These are phyloP conservation scores for Trametes sp. DNA, from an alignment of 1,284 basidiomycete species.

Conservation along the genomic window DNA sequence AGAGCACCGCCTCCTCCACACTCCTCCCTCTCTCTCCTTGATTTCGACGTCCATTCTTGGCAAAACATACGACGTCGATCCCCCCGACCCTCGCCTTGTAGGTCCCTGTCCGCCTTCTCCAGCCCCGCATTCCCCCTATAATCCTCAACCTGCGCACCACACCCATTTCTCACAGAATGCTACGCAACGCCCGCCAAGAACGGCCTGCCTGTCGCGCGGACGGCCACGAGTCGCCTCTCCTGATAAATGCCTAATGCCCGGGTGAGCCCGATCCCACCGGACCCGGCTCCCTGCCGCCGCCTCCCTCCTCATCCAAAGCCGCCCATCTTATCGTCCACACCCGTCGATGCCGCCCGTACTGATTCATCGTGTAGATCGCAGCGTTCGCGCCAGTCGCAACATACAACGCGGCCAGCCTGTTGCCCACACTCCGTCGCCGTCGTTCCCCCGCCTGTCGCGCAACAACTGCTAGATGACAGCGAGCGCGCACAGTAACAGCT, in stretches of 20 bases:
- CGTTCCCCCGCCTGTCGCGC: too few species aligned
- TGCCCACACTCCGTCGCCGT: too few species aligned
- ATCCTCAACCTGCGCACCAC: background rate
- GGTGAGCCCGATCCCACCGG: background rate
- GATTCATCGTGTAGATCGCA: too few species aligned
- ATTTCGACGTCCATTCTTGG: background rate
- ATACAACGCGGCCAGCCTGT: too few species aligned
- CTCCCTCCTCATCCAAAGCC: background rate
- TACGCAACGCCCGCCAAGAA: background rate
- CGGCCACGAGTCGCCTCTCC: background rate
- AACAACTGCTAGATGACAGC: too few species aligned
- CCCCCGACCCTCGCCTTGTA: constrained; percentile 6
- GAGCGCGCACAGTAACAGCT: too few species aligned
- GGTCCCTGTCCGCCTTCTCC: background rate
- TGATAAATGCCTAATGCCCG: background rate
- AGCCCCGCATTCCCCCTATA: background rate
- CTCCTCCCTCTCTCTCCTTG: background rate
- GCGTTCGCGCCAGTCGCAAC: too few species aligned
- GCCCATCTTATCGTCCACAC: background rate
- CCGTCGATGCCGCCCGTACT: too few species aligned
- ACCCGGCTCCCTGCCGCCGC: background rate
- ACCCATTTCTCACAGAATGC: background rate
- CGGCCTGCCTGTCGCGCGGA: background rate
- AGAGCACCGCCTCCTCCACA: constrained; percentile 16
- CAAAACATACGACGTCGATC: background rate